Percentiles rank a stretch among this genome's conserved stretches.
These are phyloP conservation scores for Mycena kentingensis DNA, from an alignment of 768 basidiomycete species.

Conservation along the genomic window DNA sequence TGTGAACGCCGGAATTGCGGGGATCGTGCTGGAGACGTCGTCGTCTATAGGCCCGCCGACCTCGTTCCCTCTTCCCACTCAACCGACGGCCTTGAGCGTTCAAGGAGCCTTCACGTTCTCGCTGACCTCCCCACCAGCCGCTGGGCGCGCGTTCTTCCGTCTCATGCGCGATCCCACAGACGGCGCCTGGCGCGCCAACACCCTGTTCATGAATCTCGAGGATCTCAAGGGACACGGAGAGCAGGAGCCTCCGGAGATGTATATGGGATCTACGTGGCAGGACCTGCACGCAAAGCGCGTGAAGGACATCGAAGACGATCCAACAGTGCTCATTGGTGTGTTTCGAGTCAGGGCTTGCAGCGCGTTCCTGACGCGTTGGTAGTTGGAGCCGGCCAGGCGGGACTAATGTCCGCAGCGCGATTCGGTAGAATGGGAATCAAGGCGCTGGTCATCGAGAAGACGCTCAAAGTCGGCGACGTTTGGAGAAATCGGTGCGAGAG, in stretches of 20 bases:
- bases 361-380: neutral
- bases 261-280: constrained; percentile 16
- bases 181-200: constrained; percentile 22
- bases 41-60: constrained; percentile 4
- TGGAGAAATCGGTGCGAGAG: constrained; percentile 50
- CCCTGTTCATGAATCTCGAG: constrained; percentile 17
- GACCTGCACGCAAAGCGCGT: constrained; percentile 15
- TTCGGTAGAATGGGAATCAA: constrained; percentile 49
- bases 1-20: constrained; percentile 1
- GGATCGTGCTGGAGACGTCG: neutral
- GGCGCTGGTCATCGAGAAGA: constrained; percentile 50
- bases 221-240: constrained; percentile 27
- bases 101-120: constrained; percentile 25
- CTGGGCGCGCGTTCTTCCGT: constrained; percentile 24
- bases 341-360: neutral
- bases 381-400: constrained; percentile 54
- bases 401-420: constrained; percentile 55
- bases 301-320: constrained; percentile 22
- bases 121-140: constrained; percentile 29
- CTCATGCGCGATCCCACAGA: constrained; percentile 14
- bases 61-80: constrained; percentile 1
- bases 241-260: constrained; percentile 10
- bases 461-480: constrained; percentile 41
- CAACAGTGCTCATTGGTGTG: constrained; percentile 25
- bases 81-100: constrained; percentile 3